Evolutionary conservation across 768 basidiomycete genomes (phyloP), one percentile per base, ranked within the genome.

Genomic region (Russula abietina): DNA sequence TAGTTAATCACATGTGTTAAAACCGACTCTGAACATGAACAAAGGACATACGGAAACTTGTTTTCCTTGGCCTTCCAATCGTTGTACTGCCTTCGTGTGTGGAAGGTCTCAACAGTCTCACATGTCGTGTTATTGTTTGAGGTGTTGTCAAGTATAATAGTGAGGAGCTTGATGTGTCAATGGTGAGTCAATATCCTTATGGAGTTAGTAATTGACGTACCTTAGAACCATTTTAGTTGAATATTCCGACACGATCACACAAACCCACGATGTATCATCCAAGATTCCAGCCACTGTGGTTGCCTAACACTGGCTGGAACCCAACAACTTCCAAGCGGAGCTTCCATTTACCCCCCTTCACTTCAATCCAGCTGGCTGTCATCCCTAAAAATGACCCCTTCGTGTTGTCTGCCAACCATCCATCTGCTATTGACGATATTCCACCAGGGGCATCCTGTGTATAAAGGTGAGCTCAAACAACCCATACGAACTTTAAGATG

Each of bases 201-300:
- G 5, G 33, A 33, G 0, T 36, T 36, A 30, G 30, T 30, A 30
- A 30, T 2, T 30, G 5, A 6, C 0, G 4, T 36, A 12, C 36
- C 12, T 36, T 36, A 16, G 48, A 26, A 1, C 22, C 48, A 16
- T 26, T 26, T 24, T 49, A 12, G 48, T 49, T 49, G 4, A 8
- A 30, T 14, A 53, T 60, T n/a, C 51, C 51, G 1, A 60, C 30
- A 19, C 17, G 16, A 17, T 60, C 51, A 10, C 28, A 53, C 10
- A 60, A 22, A 2, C 58, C 50, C 0, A 59, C 58, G n/a, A 43
- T 16, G 16, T 52, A 59, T 2, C 30, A 4, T 16, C 59, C 51
- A 0, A 60, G 51, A 7, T 60, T 60, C 32, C 17, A n/a, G 2
- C 59, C 51, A 28, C 59, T 60, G 28, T 60, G 50, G 5, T 45